Base-by-base conservation (phyloP, 768 basidiomycete species). In the Pleurotus pulmonarius region DNA sequence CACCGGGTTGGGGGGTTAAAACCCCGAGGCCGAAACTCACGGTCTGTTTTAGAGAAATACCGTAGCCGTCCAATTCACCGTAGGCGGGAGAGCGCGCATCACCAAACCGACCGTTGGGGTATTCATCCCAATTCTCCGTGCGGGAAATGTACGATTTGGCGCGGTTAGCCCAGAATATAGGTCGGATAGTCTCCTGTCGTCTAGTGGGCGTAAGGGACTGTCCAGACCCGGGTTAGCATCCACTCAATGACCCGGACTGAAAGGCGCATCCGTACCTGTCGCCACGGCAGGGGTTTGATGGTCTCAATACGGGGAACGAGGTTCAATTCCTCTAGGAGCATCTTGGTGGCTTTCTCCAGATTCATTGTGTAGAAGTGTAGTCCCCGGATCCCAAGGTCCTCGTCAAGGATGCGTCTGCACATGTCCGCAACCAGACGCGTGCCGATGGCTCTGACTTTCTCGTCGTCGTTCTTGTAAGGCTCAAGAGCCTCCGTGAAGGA, bases 121-220 rank as follows among this genome's bases (percentile, higher is more conserved):
- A 98, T 69, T 98, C 96, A 67, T 99, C 97, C 97, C 97, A 99
- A 67, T 97, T 92, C 68, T 97, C 94, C 12, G 97, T 98, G 54
- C 96, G 88, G 6, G 92, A 92, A 46, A 98, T 78, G 69, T 98
- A 98, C 1, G 94, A 97, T 67, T 94, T 90, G 38, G 94, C 83
- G 39, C 96, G 82, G 74, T 99, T 98, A 11, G 97, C 94, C 95
- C 96, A 98, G 78, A 98, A 98, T 67, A 99, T 98, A 3, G 97
- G 97, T 34, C 97, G 88, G 60, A 96, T 98, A 47, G 83, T 88
- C 73, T 99, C 97, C 61, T 85, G 79, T 49, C 96, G 88, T 56
- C 97, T 82, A 66, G 82, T 92, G 16, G 95, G 94, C 2, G 96
- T 98, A 62, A 98, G 89, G 16, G 87, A 93, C 90, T 94, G 65